Conservation (phyloP, 2,329 filamentous ascomycete species). For the Penicillium palitans region DNA sequence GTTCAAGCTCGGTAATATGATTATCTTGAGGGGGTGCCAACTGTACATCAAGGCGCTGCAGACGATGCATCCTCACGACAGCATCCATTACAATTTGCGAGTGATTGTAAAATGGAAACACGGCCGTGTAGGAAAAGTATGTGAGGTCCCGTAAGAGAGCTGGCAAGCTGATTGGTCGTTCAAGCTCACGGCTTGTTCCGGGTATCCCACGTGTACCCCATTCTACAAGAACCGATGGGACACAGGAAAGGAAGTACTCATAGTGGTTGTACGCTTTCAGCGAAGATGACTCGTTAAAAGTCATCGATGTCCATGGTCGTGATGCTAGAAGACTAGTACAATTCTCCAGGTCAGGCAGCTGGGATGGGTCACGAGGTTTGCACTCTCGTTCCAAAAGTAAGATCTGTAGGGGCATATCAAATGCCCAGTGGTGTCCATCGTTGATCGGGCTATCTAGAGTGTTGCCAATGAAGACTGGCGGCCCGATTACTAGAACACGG, state of each 20-base stretch:
- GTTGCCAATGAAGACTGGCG: slow-evolving; percentile 62
- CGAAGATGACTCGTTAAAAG: slow-evolving; percentile 71
- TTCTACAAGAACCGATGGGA: slow-evolving; percentile 61
- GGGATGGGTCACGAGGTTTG: slow-evolving; percentile 17
- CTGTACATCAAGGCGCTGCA: slow-evolving; percentile 59
- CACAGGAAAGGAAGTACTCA: slow-evolving; percentile 66
- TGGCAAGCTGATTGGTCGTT: slow-evolving; percentile 32
- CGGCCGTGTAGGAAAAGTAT: slow-evolving; percentile 60
- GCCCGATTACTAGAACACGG: slow-evolving; percentile 59
- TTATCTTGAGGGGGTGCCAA: slow-evolving; percentile 43
- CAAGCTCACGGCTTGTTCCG: slow-evolving; percentile 2
- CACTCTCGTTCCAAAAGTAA: slow-evolving; percentile 47
- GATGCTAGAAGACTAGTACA: slow-evolving; percentile 53
- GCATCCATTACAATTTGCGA: slow-evolving; percentile 51
- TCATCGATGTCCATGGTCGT: slow-evolving; percentile 47
- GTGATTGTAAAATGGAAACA: slow-evolving; percentile 67
- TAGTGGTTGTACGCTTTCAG: slow-evolving; percentile 70
- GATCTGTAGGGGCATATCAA: slow-evolving; percentile 63
- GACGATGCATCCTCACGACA: slow-evolving; percentile 49
- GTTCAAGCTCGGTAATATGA: slow-evolving; percentile 42
- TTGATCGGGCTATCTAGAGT: slow-evolving; percentile 60
- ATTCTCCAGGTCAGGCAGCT: slow-evolving; percentile 31
- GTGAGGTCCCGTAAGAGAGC: slow-evolving; percentile 46
- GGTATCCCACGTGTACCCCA: slow-evolving; percentile 32
- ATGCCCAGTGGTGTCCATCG: slow-evolving; percentile 62